These are phyloP conservation scores for Reticulascus tulasneorum DNA, from an alignment of 2,329 filamentous ascomycete species.

Conservation along the genomic window DNA sequence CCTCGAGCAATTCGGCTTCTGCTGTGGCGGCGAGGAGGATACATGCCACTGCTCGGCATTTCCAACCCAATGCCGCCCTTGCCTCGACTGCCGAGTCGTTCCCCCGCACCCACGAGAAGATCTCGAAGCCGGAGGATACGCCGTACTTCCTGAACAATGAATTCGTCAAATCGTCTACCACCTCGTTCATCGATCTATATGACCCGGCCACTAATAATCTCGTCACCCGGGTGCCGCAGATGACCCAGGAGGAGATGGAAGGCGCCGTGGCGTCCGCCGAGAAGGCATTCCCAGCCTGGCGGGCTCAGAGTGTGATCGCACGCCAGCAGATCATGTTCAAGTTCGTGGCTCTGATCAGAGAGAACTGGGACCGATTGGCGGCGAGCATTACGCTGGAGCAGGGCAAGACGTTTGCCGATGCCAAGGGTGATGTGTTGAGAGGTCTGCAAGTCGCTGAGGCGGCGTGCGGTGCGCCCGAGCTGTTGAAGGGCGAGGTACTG, in stretches of 20 bases:
- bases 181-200: constrained; percentile 73
- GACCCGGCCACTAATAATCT: constrained; percentile 85
- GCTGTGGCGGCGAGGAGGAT: constrained; percentile 46
- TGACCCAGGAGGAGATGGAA: constrained; percentile 71
- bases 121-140: constrained; percentile 64
- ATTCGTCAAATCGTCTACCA: constrained; percentile 64
- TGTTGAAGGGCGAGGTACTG: constrained; percentile 77
- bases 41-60: constrained; percentile 53
- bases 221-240: constrained; percentile 78
- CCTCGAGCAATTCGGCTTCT: constrained; percentile 18
- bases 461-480: constrained; percentile 73
- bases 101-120: constrained; percentile 68
- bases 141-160: constrained; percentile 81
- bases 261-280: constrained; percentile 71
- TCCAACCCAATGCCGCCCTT: constrained; percentile 49
- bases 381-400: constrained; percentile 85
- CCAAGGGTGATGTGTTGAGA: constrained; percentile 74
- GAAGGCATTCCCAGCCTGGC: constrained; percentile 73
- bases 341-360: constrained; percentile 72
- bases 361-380: constrained; percentile 81
- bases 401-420: constrained; percentile 83
- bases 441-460: constrained; percentile 83
- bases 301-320: constrained; percentile 64
- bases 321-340: constrained; percentile 87
- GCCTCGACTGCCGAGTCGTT: constrained; percentile 57